Conservation (phyloP, 2,329 filamentous ascomycete genomes). For the Fusarium sp. region DNA sequence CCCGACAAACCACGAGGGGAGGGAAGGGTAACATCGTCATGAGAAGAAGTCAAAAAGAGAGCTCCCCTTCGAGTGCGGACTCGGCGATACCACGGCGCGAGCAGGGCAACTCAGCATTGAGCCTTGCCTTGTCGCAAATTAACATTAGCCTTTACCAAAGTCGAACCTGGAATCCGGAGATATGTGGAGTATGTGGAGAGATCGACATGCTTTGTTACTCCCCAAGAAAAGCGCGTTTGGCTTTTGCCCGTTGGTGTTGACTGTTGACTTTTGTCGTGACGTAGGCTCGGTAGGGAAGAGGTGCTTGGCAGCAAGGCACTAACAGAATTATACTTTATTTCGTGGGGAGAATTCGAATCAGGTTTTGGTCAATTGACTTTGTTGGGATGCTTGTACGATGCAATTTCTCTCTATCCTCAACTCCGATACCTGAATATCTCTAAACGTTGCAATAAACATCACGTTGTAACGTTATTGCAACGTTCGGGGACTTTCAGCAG, state of each 20-base stretch:
- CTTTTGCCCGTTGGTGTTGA: conserved; percentile 11
- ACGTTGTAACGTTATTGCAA: background rate
- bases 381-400: no score
- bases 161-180: conserved; percentile 37
- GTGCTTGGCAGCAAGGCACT: conserved; percentile 2
- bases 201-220: conserved; percentile 20
- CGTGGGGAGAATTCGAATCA: no score
- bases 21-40: conserved; percentile 32
- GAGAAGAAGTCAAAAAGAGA: background rate
- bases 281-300: conserved; percentile 21
- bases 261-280: conserved; percentile 32
- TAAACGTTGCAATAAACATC: background rate
- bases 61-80: background rate
- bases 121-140: conserved; percentile 14
- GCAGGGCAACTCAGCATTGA: conserved; percentile 8
- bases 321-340: conserved; percentile 13
- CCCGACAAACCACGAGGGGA: conserved; percentile 29
- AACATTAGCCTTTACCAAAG: conserved; percentile 20
- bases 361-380: background rate
- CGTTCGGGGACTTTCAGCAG: background rate
- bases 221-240: no score
- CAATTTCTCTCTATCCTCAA: no score
- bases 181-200: conserved; percentile 42
- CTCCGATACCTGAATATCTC: no score
- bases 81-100: conserved; percentile 40